Base-by-base conservation (phyloP, 208 protist species). In the Trypanosoma caninum region DNA sequence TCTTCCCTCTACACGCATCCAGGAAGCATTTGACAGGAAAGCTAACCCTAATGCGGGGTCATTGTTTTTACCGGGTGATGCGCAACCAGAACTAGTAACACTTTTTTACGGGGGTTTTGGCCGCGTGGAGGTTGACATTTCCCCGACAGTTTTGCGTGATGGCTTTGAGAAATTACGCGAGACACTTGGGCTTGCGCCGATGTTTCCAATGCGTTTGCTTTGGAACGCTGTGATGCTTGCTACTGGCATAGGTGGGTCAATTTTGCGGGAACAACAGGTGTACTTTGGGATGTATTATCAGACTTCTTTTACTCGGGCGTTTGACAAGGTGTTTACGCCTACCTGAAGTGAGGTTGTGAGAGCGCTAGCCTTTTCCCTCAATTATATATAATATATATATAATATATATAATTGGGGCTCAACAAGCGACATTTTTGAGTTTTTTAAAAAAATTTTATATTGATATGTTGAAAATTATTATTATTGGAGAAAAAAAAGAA, bases 161-260 rank as follows among this genome's bases (percentile, higher is more conserved):
- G 71, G 72, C 18, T 70, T 89, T 37, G 13, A 72, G 7, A 52
- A 42, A 13, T 61, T 89, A 5, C 75, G 74, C 16, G 48, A 38
- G 0, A 55, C 74, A 0, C 72, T 93, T 4, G 82, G 82, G 0
- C 71, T 93, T n/a, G 56, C 65, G 0, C 27, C 28, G 7, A 37
- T 45, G 23, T 89, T 82, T 65, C 74, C 82, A 11, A 78, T 86
- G 59, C 59, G 63, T 28, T 68, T 89, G 37, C 69, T 93, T 16
- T 93, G 86, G 83, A 93, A 93, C 35, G 72, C 80, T n/a, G 59
- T 87, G 31, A 60, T 87, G 63, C 72, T 76, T 23, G 80, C 80
- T 22, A 64, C 74, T 11, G 80, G 76, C 3, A 53, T 84, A 0
- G 81, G 75, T 30, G 74, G 70, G 10, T 55, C 50, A 33, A 62